Conservation (phyloP, 495 filamentous ascomycete species). For the Acidomyces sp. region DNA sequence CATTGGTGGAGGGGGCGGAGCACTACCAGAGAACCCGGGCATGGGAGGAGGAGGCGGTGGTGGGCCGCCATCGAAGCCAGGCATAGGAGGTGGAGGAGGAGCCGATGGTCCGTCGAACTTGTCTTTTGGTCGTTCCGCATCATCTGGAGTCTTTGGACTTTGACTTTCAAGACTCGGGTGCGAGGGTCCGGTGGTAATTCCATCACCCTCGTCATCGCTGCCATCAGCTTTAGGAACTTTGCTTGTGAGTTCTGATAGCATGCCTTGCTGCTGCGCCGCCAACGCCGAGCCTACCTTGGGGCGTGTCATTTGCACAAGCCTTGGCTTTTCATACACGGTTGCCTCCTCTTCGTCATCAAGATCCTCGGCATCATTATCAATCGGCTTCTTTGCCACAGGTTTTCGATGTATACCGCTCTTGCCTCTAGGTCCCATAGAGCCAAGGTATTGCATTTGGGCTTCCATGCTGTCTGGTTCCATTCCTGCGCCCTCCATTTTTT, state of each 20-base stretch:
- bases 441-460: constrained; percentile 18
- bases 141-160: constrained; percentile 55
- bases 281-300: constrained; percentile 52
- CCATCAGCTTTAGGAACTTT: constrained; percentile 63
- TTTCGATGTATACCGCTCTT: constrained; percentile 18
- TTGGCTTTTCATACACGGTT: constrained; percentile 31
- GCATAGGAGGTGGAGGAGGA: constrained; percentile 35
- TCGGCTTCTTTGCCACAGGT: constrained; percentile 16
- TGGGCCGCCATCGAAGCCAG: constrained; percentile 29
- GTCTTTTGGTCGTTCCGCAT: constrained; percentile 33
- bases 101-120: constrained; percentile 33
- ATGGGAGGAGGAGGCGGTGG: constrained; percentile 37
- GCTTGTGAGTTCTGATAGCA: constrained; percentile 67
- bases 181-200: constrained; percentile 62
- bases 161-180: constrained; percentile 64
- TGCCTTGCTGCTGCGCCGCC: constrained; percentile 45
- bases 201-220: constrained; percentile 61
- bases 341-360: constrained; percentile 30
- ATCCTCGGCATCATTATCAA: constrained; percentile 32
- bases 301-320: constrained; percentile 39
- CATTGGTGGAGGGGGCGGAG: constrained; percentile 30
- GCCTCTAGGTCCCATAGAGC: constrained; percentile 5
- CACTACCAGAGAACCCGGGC: constrained; percentile 27
- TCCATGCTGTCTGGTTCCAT: constrained; percentile 31
- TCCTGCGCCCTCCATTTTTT: constrained; percentile 70